Evolutionary conservation across 2,329 filamentous ascomycete genomes (phyloP).

Genomic region (Ceratocystis huliohia): DNA sequence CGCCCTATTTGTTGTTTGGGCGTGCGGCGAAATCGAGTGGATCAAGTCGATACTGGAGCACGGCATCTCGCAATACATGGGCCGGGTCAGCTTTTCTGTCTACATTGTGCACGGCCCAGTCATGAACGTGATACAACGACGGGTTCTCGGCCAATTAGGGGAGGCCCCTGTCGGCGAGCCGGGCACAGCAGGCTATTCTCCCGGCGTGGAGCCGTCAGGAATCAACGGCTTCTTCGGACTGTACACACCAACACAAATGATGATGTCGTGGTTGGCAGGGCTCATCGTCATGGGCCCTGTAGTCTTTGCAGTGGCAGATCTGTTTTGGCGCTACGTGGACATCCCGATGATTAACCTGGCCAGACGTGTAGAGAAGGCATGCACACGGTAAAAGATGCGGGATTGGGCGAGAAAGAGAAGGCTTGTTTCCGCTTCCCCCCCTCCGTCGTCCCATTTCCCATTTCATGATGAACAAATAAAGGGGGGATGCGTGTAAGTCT

Average conservation of each 20-base stretch:
- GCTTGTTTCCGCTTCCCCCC: background rate
- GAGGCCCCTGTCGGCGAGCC: constrained; percentile 18
- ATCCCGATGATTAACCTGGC: constrained; percentile 21
- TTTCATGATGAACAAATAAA: background rate
- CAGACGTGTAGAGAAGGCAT: constrained; percentile 13
- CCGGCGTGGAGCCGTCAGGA: constrained; percentile 13
- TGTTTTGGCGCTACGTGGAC: constrained; percentile 20
- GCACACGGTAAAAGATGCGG: background rate
- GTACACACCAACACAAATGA: constrained; percentile 17
- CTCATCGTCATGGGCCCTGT: constrained; percentile 20
- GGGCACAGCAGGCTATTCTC: constrained; percentile 12
- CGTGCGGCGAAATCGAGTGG: constrained; percentile 34
- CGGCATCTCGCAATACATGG: constrained; percentile 42
- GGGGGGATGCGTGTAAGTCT: constrained; percentile 1
- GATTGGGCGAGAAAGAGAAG: background rate
- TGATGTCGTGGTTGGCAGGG: constrained; percentile 20
- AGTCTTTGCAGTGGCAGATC: constrained; percentile 20
- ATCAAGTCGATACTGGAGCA: constrained; percentile 42
- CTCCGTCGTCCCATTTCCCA: background rate
- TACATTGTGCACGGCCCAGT: constrained; percentile 42
- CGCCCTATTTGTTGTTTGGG: constrained; percentile 39
- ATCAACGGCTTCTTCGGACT: constrained; percentile 20
- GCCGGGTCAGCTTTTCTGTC: constrained; percentile 47
- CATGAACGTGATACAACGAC: constrained; percentile 18
- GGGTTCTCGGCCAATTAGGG: constrained; percentile 11